Evolutionary conservation across 2,329 filamentous ascomycete genomes (phyloP), one percentile per base, ranked within the genome.

Genomic region (Aspergillus bombycis): DNA sequence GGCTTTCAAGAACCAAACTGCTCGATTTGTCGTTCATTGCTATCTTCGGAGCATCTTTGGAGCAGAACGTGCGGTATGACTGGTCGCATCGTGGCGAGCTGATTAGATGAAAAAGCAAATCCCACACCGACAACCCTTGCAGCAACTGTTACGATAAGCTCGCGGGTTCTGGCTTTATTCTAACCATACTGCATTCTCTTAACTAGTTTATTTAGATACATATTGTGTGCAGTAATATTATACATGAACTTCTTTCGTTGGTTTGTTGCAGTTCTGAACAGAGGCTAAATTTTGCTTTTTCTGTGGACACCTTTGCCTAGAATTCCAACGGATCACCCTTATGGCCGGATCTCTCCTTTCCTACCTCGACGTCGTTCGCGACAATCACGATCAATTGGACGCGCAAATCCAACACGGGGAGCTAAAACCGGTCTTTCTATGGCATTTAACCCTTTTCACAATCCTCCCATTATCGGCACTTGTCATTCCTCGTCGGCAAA

Each of bases 381-480:
- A 68, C 45, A 68, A 73, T 56, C 64, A 70, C 36, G 52, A 23
- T 26, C 62, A 68, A 28, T 66, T 77, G 19, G 69, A 77, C 12
- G 46, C 61, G 5, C 62, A 71, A 6, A 58, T 78, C 16, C 65
- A 70, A 41, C 62, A 70, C 41, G 76, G 77, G 26, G 59, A 70
- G 11, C 71, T 70, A 23, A 73, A 72, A 26, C 77, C 77, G 5
- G 62, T 79, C 1, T 70, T 80, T 12, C 63, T 80, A n/a, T 79
- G 75, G 58, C 73, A 77, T 60, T 63, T 74, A n/a, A 48, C 77
- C 28, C 41, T 72, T 2, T 71, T 75, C 34, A 63, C 73, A 14
- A 60, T 69, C 26, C 64, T 80, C 38, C 71, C 84, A 8, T 71
- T 86, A n/a, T 60, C 80, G 12, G 85, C 84, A 61, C 77, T 88